phyloP scores from a whole-genome alignment of 2,329 filamentous ascomycete species.

The Penicillium sp. region DNA sequence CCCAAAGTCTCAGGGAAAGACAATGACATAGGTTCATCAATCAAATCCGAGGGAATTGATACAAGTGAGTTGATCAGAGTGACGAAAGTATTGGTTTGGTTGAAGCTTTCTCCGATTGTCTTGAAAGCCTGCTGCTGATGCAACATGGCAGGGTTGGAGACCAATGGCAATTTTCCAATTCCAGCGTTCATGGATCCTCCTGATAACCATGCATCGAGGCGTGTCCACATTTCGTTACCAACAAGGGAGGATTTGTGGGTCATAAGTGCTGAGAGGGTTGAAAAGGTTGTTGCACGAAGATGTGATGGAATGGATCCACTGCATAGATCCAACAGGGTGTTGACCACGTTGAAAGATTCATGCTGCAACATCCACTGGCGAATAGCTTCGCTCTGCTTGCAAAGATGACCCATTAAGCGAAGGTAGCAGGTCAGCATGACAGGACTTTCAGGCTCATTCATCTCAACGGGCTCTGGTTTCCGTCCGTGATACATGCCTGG shows the following conservation, averaged over 20 bases:
- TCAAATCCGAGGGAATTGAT: conserved; percentile 52
- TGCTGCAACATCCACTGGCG: conserved; percentile 72
- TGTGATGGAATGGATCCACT: conserved; percentile 74
- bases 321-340: conserved; percentile 75
- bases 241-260: conserved; percentile 69
- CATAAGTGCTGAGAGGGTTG: conserved; percentile 73
- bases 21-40: conserved; percentile 68
- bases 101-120: conserved; percentile 75
- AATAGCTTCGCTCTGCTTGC: conserved; percentile 70
- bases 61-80: conserved; percentile 73
- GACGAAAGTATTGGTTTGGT: conserved; percentile 83
- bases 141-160: conserved; percentile 43
- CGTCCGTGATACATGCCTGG: conserved; percentile 60
- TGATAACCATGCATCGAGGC: conserved; percentile 77
- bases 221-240: conserved; percentile 74
- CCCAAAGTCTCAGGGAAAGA: conserved; percentile 88
- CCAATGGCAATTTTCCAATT: conserved; percentile 50
- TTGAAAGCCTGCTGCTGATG: conserved; percentile 66
- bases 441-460: conserved; percentile 89
- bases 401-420: conserved; percentile 80
- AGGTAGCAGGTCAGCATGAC: conserved; percentile 97
- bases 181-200: conserved; percentile 48
- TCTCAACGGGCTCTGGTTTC: conserved; percentile 65
- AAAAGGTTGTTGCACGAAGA: conserved; percentile 81
- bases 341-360: conserved; percentile 68